Evolutionary conservation across 441 rosid genomes (phyloP), one percentile per base, ranked within the genome.

Genomic region (Bruguiera hainesii): DNA sequence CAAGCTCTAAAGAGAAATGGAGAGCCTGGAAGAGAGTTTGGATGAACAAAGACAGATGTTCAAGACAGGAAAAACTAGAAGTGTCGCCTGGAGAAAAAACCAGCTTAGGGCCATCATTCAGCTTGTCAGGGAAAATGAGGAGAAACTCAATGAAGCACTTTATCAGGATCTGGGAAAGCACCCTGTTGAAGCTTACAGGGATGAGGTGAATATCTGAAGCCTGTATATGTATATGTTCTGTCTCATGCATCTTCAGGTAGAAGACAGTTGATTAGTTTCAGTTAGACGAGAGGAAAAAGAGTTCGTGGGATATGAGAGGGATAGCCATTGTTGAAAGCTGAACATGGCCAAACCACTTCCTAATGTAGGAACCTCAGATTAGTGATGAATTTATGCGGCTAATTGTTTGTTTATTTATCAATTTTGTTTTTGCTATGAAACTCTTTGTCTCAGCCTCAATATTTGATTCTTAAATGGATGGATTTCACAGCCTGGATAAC

Each of bases 111-210:
- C 85, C 49, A 29, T 90, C 26, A 48, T 85, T 7, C 56, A 88
- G 52, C 81, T 90, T 69, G 50, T 90, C n/a, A 74, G 57, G 5
- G 87, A 90, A 19, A 83, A 93, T 6, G 88, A 85, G 61, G 81
- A 83, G 0, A 49, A 48, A 64, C 75, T 93, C 59, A 82, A 76
- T 10, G 53, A 68, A 42, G 90, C 80, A 33, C 84, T 93, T 67
- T 62, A 68, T 79, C 80, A 85, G 68, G 98, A 90, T 82, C 81
- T 90, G 61, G 97, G 98, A 5, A 93, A 93, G 76, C 87, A 84
- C 61, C 87, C 84, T 15, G 84, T 81, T 53, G 98, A 90, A 76
- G 74, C 86, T 71, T 93, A 79, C 52, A 73, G 97, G 65, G 96
- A 90, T 55, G 97, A 88, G 85, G 91, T 76, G 29, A 58, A 5